phyloP scores from a whole-genome alignment of 352 stramenopile genomes.

The Globisporangium nagaii region DNA sequence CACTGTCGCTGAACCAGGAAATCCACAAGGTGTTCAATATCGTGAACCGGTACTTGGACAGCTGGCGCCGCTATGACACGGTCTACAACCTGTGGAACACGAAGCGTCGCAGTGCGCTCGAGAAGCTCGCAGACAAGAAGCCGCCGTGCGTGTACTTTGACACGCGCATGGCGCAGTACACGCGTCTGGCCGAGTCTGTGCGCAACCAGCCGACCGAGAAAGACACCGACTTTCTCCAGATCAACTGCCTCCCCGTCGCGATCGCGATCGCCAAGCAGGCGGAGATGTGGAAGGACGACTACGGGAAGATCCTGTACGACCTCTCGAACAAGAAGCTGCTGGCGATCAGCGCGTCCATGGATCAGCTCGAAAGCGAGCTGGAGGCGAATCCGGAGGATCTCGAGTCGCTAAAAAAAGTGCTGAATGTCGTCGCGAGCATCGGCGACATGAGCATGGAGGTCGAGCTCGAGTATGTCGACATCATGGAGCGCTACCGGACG shows the following conservation, averaged over 20 bases:
- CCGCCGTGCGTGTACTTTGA: slow-evolving; percentile 94
- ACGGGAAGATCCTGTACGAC: slow-evolving; percentile 88
- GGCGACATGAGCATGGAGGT: slow-evolving; percentile 90
- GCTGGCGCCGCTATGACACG: slow-evolving; percentile 92
- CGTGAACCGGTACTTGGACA: slow-evolving; percentile 93
- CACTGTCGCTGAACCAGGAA: slow-evolving; percentile 89
- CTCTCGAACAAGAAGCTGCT: slow-evolving; percentile 84
- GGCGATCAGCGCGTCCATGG: slow-evolving; percentile 63
- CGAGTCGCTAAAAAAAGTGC: slow-evolving; percentile 92
- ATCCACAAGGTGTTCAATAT: slow-evolving; percentile 95
- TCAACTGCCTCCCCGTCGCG: slow-evolving; percentile 89
- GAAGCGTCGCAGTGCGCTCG: slow-evolving; percentile 85
- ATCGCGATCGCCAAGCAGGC: slow-evolving; percentile 89
- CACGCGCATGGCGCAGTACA: slow-evolving; percentile 89
- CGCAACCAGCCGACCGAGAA: slow-evolving; percentile 87
- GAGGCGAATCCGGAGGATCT: slow-evolving; percentile 80
- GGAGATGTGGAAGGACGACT: slow-evolving; percentile 93
- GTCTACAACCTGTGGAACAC: slow-evolving; percentile 94
- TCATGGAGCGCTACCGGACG: slow-evolving; percentile 90
- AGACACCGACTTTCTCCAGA: slow-evolving; percentile 93
- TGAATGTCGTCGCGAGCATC: slow-evolving; percentile 90
- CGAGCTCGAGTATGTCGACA: slow-evolving; percentile 91
- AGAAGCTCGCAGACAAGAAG: slow-evolving; percentile 91
- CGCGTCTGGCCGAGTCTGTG: slow-evolving; percentile 84
- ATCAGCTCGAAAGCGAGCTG: slow-evolving; percentile 78